These are phyloP conservation scores for Giardia muris DNA, from an alignment of 208 protist species.

Conservation along the genomic window DNA sequence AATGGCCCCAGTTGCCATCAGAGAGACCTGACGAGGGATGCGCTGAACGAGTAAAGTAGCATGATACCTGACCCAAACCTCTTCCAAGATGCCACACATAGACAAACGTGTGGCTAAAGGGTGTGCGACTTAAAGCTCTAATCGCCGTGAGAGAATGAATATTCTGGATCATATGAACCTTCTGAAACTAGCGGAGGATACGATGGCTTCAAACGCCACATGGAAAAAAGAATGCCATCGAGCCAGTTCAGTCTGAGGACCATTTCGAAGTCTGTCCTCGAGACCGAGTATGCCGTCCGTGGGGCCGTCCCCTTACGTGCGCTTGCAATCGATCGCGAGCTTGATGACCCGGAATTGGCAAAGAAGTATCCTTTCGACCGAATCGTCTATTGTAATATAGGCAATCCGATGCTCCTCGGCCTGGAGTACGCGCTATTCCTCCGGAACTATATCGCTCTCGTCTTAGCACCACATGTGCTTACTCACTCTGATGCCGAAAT, in stretches of 20 bases:
- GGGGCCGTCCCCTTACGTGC: conserved; percentile 54
- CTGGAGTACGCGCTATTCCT: conserved; percentile 84
- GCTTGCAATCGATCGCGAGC: conserved; percentile 41
- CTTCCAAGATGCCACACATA: too few species aligned
- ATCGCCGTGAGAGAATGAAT: too few species aligned
- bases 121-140: too few species aligned
- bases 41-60: too few species aligned
- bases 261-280: conserved; percentile 9
- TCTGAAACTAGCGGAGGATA: too few species aligned
- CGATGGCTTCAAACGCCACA: too few species aligned
- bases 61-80: too few species aligned
- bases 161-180: too few species aligned
- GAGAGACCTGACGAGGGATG: too few species aligned
- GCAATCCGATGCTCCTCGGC: conserved; percentile 80
- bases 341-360: conserved; percentile 35
- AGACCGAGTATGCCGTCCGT: conserved; percentile 61
- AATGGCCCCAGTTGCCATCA: too few species aligned
- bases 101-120: too few species aligned
- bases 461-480: conserved; percentile 52
- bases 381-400: conserved; percentile 70
- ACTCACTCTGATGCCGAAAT: conserved; percentile 40
- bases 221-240: too few species aligned
- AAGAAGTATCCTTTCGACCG: conserved; percentile 14
- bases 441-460: conserved; percentile 57
- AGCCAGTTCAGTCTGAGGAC: background rate